phyloP scores from a whole-genome alignment of 2,329 filamentous ascomycete species.

The Sclerotinia borealis region DNA sequence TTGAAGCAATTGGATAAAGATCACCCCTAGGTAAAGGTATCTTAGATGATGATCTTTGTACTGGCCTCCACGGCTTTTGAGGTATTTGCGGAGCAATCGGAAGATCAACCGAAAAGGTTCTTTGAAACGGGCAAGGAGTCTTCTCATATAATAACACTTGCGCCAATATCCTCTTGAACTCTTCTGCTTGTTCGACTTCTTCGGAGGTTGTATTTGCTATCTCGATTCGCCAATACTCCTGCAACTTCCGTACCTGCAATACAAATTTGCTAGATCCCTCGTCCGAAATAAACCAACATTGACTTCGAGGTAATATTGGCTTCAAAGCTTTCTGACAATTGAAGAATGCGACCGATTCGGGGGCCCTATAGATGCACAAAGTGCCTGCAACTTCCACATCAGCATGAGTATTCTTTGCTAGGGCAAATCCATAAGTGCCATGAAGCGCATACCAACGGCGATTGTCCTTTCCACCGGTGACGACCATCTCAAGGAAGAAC shows the following conservation, averaged over 20 bases:
- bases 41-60: constrained; percentile 18
- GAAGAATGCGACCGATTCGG: constrained; percentile 79
- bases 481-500: constrained; percentile 65
- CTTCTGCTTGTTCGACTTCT: constrained; percentile 56
- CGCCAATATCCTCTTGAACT: constrained; percentile 63
- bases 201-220: constrained; percentile 60
- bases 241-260: constrained; percentile 74
- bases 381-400: constrained; percentile 45
- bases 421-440: neutral
- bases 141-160: constrained; percentile 80
- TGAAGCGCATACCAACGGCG: constrained; percentile 56
- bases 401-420: constrained; percentile 2
- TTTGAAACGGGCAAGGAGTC: constrained; percentile 78
- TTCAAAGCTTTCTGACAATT: constrained; percentile 79
- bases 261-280: constrained; percentile 72
- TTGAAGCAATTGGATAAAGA: constrained; percentile 12
- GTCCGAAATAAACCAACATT: constrained; percentile 83
- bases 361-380: constrained; percentile 78
- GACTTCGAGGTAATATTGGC: constrained; percentile 81
- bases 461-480: constrained; percentile 76
- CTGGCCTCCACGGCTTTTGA: constrained; percentile 64
- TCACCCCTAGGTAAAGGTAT: constrained; percentile 11
- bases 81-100: constrained; percentile 63
- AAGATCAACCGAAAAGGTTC: constrained; percentile 67
- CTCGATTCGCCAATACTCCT: constrained; percentile 81